Evolutionary conservation across 2,329 filamentous ascomycete genomes (phyloP), one percentile per base, ranked within the genome.

Genomic region (Arthrinium puccinioides): DNA sequence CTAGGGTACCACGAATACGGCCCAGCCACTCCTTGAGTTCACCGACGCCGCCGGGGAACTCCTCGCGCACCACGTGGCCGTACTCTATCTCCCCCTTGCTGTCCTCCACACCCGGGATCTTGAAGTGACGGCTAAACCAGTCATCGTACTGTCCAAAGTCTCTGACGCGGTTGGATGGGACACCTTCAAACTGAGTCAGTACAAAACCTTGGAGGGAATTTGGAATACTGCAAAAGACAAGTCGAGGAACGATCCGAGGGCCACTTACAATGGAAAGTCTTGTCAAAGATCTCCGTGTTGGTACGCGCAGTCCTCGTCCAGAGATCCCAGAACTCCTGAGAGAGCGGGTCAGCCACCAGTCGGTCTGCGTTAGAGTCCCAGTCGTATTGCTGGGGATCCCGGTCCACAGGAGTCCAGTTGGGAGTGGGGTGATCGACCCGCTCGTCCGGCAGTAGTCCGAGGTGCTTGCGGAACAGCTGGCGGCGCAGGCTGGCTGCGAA

Each of bases 381-480:
- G 56, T 85, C 77, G 55, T 85, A 84, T 24, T 76, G 63, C 61
- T 96, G 95, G 35, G 76, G 73, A 31, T 75, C 76, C 35, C 76
- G 73, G 40, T 74, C 72, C 1, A 89, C 77, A 0, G 87, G 86
- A 37, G 82, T 77, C 49, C 87, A 89, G 62, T 95, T 95, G 38
- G 74, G 70, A 49, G 84, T 75, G 5, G 81, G 71, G 4, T 61
- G 64, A 42, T 82, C 84, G 50, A 82, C 78, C 23, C 69, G 66
- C 58, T 95, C 87, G 8, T 86, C 70, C 0, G 82, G 81, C 9
- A 95, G 69, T 8, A 95, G 72, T 29, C 90, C 90, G 2, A 96
- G 74, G 56, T 96, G 90, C 65, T 96, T 94, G 48, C 89, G 79
- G 78, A 87, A 95, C 44, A 96, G 76, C 56, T 88, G 79, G 24